These are phyloP conservation scores for Rhexocercosporidium sp. DNA, from an alignment of 2,329 filamentous ascomycete genomes.

Conservation along the genomic window DNA sequence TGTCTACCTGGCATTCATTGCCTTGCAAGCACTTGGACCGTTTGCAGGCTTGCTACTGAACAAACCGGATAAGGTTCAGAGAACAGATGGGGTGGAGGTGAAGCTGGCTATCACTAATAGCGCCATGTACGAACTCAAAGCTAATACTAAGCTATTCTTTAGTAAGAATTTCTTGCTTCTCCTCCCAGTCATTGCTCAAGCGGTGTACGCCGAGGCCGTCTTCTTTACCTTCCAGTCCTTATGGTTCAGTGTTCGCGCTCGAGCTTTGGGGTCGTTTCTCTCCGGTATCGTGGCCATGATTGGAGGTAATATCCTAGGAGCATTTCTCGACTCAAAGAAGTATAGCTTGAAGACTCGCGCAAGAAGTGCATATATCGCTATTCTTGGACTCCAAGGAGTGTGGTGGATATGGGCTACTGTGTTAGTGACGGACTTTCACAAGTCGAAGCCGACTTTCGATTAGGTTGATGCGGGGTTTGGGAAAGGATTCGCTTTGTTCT, in stretches of 20 bases:
- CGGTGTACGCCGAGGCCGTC: slow-evolving; percentile 73
- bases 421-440: slow-evolving; percentile 63
- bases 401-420: slow-evolving; percentile 78
- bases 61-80: slow-evolving; percentile 63
- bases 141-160: slow-evolving; percentile 63
- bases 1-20: slow-evolving; percentile 74
- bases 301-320: slow-evolving; percentile 68
- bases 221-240: slow-evolving; percentile 72
- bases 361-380: slow-evolving; percentile 35
- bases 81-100: slow-evolving; percentile 68
- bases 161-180: slow-evolving; percentile 67
- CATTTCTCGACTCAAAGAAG: slow-evolving; percentile 34
- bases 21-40: slow-evolving; percentile 68
- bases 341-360: slow-evolving; percentile 36
- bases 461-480: slow-evolving; percentile 70
- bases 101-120: slow-evolving; percentile 61
- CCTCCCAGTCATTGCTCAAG: slow-evolving; percentile 71
- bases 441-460: slow-evolving; percentile 65
- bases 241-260: slow-evolving; percentile 73
- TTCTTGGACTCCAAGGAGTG: slow-evolving; percentile 59
- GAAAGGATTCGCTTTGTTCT: slow-evolving; percentile 67
- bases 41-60: slow-evolving; percentile 69
- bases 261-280: slow-evolving; percentile 73
- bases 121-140: slow-evolving; percentile 63
- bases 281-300: slow-evolving; percentile 70